Percentiles rank a stretch among this genome's conserved stretches.
Conservation (phyloP, 768 basidiomycete species). For the Collybia nuda region DNA sequence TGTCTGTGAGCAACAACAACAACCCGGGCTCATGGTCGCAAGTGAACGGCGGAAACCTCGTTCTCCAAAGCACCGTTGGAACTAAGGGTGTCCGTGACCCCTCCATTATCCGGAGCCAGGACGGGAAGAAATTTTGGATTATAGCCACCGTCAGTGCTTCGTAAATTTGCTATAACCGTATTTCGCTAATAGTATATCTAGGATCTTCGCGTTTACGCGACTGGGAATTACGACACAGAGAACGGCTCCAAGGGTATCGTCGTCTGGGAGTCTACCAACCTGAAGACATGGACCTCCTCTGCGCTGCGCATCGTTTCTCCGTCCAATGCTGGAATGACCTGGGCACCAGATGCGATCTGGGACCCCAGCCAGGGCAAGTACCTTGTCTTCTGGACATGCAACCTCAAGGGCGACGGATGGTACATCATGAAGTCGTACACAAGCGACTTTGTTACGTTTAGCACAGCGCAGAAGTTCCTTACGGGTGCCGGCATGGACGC, state of each 20-base stretch:
- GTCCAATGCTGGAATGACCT: constrained; percentile 1
- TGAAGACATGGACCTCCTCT: background rate
- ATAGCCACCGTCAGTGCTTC: background rate
- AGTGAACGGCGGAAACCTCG: constrained; percentile 1
- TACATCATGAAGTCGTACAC: constrained; percentile 1
- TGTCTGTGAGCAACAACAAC: constrained; percentile 1
- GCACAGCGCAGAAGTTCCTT: background rate
- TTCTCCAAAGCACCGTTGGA: background rate
- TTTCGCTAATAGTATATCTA: background rate
- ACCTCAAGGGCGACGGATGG: background rate
- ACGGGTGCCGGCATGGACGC: background rate
- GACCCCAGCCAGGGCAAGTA: background rate
- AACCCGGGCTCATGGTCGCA: background rate
- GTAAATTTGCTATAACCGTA: background rate
- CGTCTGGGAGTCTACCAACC: background rate
- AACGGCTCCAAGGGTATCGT: constrained; percentile 1
- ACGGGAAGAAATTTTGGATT: background rate
- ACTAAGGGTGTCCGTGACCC: background rate
- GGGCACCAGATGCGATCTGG: background rate
- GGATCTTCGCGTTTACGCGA: background rate
- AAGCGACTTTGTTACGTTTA: background rate
- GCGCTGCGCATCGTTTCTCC: background rate
- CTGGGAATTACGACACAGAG: background rate
- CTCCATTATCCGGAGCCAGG: background rate
- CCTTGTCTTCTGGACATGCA: background rate